Evolutionary conservation across 75 land plant species (phyloP).

Genomic region (Selaginella tamariscina): DNA sequence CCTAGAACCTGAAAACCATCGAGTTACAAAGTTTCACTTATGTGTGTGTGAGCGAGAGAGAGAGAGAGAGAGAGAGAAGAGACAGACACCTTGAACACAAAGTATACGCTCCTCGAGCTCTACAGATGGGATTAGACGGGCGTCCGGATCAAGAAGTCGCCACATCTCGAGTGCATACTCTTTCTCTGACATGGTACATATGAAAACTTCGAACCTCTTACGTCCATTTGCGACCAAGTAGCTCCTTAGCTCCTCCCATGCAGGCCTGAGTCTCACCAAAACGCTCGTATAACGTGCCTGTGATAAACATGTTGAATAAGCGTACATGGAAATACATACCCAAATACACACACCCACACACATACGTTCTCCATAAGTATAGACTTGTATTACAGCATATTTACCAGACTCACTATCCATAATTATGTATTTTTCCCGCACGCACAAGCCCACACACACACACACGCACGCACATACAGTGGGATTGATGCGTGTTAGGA

Average conservation of each 20-base stretch:
- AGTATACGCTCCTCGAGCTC: conserved; percentile 67
- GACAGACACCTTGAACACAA: conserved; percentile 59
- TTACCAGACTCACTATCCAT: no score
- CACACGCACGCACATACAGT: conserved; percentile 45
- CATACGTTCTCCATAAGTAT: no score
- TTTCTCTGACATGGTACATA: conserved; percentile 95
- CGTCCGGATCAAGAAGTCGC: conserved; percentile 95
- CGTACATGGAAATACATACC: not conserved
- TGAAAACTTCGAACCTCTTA: conserved; percentile 96
- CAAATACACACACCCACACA: no score
- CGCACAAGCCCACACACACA: no score
- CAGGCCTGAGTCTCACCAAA: conserved; percentile 80
- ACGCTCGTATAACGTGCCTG: conserved; percentile 97
- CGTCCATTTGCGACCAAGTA: conserved; percentile 81
- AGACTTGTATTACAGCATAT: no score
- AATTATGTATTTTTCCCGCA: no score
- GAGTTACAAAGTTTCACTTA: not conserved
- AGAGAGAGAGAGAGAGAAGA: not conserved
- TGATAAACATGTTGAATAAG: not conserved
- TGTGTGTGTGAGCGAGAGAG: not conserved
- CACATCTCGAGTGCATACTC: conserved; percentile 99
- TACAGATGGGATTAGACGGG: conserved; percentile 49
- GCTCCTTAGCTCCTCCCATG: conserved; percentile 86
- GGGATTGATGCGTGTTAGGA: conserved; percentile 89
- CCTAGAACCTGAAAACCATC: conserved; percentile 34